These are phyloP conservation scores for Nicotiana tomentosiformis DNA, from an alignment of 257 asterid species.

Conservation along the genomic window DNA sequence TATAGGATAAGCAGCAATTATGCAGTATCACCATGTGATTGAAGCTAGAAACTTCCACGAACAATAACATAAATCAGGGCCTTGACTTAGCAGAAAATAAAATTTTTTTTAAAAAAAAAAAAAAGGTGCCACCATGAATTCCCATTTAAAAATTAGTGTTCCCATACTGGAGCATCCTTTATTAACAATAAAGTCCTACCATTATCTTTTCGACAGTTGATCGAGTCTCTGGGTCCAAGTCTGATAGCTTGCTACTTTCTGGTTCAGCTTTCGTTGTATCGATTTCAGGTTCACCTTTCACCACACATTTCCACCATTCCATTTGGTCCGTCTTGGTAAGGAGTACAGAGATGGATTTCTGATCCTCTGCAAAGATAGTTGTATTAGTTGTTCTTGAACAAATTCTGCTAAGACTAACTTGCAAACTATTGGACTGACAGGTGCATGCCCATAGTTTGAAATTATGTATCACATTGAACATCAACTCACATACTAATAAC, in stretches of 20 bases:
- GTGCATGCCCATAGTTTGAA: neutral
- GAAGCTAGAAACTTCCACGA: neutral
- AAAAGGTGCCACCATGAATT: neutral
- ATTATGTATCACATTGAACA: neutral
- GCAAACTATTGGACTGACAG: neutral
- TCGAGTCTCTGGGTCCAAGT: conserved; percentile 70
- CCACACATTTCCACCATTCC: conserved; percentile 85
- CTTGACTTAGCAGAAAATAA: neutral
- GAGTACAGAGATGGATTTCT: conserved; percentile 58
- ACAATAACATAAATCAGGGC: neutral
- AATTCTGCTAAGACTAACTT: neutral
- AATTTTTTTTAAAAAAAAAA: neutral
- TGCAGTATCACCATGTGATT: neutral
- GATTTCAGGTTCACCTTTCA: conserved; percentile 77
- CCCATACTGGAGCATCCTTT: neutral
- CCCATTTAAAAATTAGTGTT: neutral
- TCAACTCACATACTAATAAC: neutral
- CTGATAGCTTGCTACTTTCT: conserved; percentile 57
- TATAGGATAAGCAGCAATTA: neutral
- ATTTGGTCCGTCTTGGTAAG: conserved; percentile 69
- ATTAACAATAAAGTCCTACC: conserved; percentile 32
- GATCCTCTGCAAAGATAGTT: conserved; percentile 53
- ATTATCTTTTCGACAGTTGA: conserved; percentile 75
- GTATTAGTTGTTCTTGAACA: neutral
- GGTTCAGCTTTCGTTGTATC: conserved; percentile 78